A percentile compares a stretch with the other conserved stretches of the same genome.
These are phyloP conservation scores for Diatrype stigma DNA, from an alignment of 2,329 filamentous ascomycete genomes.

Conservation along the genomic window DNA sequence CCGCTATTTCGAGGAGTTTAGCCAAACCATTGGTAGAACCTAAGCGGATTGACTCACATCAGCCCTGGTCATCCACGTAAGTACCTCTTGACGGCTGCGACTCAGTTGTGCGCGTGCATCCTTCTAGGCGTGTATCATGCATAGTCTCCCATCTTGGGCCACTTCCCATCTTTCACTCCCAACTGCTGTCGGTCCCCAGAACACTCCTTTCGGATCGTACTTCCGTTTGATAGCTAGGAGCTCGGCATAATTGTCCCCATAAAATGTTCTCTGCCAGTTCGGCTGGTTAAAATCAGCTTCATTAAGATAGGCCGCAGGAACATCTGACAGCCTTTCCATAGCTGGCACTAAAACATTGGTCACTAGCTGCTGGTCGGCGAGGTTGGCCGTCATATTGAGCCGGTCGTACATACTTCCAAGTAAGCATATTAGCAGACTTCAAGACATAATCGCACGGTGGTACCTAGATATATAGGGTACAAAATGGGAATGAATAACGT, in stretches of 20 bases:
- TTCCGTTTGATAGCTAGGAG: conserved; percentile 35
- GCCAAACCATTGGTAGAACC: too few species aligned
- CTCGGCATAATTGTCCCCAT: conserved; percentile 29
- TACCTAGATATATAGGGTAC: neutral
- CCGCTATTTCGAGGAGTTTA: too few species aligned
- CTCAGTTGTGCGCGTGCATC: too few species aligned
- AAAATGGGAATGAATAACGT: neutral
- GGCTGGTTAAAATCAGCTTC: conserved; percentile 34
- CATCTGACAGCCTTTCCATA: conserved; percentile 13
- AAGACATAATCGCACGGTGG: neutral
- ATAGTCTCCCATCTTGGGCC: neutral
- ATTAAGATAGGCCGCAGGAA: conserved; percentile 29
- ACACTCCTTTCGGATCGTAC: conserved; percentile 35
- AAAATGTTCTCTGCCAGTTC: conserved; percentile 29
- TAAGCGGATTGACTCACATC: too few species aligned
- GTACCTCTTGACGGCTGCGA: too few species aligned
- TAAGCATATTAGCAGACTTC: conserved; percentile 3
- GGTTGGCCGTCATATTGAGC: conserved; percentile 4
- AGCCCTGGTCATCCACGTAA: too few species aligned
- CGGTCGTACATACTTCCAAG: conserved; percentile 1
- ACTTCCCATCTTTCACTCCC: conserved; percentile 39
- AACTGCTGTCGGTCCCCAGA: conserved; percentile 35
- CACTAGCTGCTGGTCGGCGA: conserved; percentile 21
- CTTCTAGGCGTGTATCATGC: too few species aligned
- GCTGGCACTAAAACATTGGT: conserved; percentile 22